Evolutionary conservation across 163 green algal species (phyloP).

Genomic region (Volvox carteri): DNA sequence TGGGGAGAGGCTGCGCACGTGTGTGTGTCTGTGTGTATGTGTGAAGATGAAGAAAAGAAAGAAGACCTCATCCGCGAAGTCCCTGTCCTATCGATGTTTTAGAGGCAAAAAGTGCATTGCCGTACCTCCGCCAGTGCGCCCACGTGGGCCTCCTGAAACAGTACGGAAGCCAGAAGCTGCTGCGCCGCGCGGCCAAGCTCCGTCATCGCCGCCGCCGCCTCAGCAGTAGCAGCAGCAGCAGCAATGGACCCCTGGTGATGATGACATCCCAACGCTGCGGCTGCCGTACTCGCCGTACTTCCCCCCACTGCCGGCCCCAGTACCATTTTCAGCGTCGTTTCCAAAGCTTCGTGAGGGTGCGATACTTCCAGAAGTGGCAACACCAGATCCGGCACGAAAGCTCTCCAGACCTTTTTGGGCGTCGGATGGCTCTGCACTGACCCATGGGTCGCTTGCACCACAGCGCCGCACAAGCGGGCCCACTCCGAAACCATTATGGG

Average conservation of each 20-base stretch:
- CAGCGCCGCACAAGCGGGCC: not conserved
- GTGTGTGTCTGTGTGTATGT: too few relatives aligned
- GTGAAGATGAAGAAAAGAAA: too few relatives aligned
- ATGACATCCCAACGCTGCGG: too few relatives aligned
- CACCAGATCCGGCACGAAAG: constrained; percentile 32
- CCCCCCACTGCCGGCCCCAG: too few relatives aligned
- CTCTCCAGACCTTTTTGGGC: constrained; percentile 43
- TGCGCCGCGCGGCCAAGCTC: constrained; percentile 9
- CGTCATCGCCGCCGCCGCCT: not conserved
- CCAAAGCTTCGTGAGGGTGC: not conserved
- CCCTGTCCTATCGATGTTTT: too few relatives aligned
- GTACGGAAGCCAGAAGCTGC: constrained; percentile 30
- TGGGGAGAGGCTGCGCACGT: too few relatives aligned
- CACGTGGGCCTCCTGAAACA: constrained; percentile 52
- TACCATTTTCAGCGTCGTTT: not conserved
- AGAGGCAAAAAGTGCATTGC: not conserved
- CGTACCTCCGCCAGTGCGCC: constrained; percentile 22
- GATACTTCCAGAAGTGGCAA: constrained; percentile 47
- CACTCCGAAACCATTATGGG: not conserved
- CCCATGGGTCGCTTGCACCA: not conserved
- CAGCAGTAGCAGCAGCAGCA: not conserved
- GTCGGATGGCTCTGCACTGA: constrained; percentile 5
- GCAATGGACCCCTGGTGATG: too few relatives aligned
- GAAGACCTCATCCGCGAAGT: too few relatives aligned
- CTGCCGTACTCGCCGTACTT: not conserved